A percentile compares a stretch with the other conserved stretches of the same genome.
Conservation (phyloP, 202 grass and related monocot species). For the Panicum virgatum region DNA sequence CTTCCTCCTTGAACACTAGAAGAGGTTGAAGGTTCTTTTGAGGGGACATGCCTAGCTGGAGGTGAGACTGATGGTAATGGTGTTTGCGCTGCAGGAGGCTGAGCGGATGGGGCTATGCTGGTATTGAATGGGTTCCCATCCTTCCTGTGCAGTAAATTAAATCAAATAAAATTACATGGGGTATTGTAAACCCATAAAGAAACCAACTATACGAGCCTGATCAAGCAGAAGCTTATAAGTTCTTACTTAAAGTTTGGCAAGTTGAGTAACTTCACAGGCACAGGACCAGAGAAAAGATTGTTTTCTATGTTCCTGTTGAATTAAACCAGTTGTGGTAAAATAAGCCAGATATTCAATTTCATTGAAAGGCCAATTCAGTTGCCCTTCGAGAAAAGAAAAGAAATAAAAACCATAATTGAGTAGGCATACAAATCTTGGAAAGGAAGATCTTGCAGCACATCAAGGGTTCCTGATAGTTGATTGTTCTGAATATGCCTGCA, state of each 20-base stretch:
- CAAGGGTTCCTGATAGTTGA: conserved; percentile 66
- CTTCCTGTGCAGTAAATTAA: conserved; percentile 60
- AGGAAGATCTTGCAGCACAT: conserved; percentile 90
- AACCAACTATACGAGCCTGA: background rate
- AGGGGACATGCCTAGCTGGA: conserved; percentile 51
- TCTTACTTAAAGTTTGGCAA: conserved; percentile 91
- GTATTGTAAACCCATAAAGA: background rate
- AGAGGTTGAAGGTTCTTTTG: conserved; percentile 56
- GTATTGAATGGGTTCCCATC: conserved; percentile 98
- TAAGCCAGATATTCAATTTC: conserved; percentile 10
- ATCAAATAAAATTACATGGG: too few relatives aligned
- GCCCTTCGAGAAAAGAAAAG: conserved; percentile 16
- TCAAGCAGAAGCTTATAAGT: conserved; percentile 32
- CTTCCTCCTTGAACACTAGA: conserved; percentile 37
- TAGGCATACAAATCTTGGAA: conserved; percentile 65
- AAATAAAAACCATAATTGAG: background rate
- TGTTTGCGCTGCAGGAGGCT: conserved; percentile 31
- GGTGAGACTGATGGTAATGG: conserved; percentile 44
- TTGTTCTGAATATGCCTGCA: conserved; percentile 92
- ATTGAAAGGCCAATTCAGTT: conserved; percentile 21
- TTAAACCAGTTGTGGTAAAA: conserved; percentile 32
- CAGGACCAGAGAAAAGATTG: conserved; percentile 94
- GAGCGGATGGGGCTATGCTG: conserved; percentile 73
- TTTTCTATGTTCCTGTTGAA: conserved; percentile 87
- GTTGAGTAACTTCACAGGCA: conserved; percentile 68